phyloP scores from a whole-genome alignment of 805 yeast species.

The Starmera caribaea region DNA sequence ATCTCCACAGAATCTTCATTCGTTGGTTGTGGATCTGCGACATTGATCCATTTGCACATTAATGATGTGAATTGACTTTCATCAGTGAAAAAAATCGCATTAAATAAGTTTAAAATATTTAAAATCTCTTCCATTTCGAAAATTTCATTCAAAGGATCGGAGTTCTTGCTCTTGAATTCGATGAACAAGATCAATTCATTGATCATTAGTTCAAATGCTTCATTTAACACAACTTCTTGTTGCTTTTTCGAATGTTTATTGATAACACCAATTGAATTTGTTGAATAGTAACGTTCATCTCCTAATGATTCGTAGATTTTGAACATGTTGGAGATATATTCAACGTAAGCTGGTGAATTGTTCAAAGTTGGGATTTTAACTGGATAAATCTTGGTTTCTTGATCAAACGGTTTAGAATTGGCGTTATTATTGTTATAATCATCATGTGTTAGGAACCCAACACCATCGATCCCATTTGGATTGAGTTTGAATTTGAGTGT shows the following conservation, averaged over 20 bases:
- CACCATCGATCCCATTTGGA: conserved; percentile 30
- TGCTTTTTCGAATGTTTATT: conserved; percentile 23
- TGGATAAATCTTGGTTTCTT: conserved; percentile 33
- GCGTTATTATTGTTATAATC: conserved; percentile 15
- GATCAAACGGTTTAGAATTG: conserved; percentile 19
- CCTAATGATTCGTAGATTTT: conserved; percentile 42
- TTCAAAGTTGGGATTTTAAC: conserved; percentile 30
- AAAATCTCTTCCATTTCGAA: conserved; percentile 35
- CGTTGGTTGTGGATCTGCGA: conserved; percentile 60
- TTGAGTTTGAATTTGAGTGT: conserved; percentile 37
- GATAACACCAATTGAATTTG: conserved; percentile 29
- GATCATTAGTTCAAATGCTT: conserved; percentile 23
- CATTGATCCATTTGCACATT: conserved; percentile 56
- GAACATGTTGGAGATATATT: conserved; percentile 41
- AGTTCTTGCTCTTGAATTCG: conserved; percentile 21
- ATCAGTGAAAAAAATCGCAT: conserved; percentile 36
- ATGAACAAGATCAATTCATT: conserved; percentile 25
- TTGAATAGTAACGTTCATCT: conserved; percentile 30
- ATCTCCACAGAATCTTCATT: conserved; percentile 37
- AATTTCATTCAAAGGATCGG: conserved; percentile 19
- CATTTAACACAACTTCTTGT: conserved; percentile 27
- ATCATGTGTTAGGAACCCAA: conserved; percentile 27
- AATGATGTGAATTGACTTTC: conserved; percentile 26
- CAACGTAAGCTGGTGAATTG: conserved; percentile 30
- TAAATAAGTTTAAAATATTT: conserved; percentile 48